Percentiles rank a stretch among this genome's conserved stretches.
Conservation (phyloP, 2,329 filamentous ascomycete species). For the Colletotrichum spinosum region DNA sequence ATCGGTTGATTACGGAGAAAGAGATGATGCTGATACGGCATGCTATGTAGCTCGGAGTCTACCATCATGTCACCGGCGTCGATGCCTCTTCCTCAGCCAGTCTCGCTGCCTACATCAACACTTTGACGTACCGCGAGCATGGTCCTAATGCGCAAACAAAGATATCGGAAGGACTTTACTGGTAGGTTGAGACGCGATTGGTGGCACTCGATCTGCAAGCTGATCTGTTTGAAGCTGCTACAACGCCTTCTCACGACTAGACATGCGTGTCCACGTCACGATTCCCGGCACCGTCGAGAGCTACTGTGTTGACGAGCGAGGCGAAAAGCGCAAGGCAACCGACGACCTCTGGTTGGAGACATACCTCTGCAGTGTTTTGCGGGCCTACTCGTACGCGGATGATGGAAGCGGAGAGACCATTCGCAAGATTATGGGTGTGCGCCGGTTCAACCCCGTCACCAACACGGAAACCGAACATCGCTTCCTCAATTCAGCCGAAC, state of each 20-base stretch:
- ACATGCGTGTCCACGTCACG: conserved; percentile 98
- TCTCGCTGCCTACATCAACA: conserved; percentile 98
- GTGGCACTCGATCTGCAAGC: not conserved
- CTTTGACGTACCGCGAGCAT: conserved; percentile 88
- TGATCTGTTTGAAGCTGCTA: conserved; percentile 74
- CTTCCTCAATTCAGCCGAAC: conserved; percentile 93
- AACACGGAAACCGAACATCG: conserved; percentile 98
- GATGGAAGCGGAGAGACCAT: conserved; percentile 94
- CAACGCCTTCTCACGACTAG: conserved; percentile 97
- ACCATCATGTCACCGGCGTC: conserved; percentile 97
- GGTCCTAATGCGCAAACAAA: conserved; percentile 80
- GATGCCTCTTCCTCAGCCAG: conserved; percentile 98
- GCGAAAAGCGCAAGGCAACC: conserved; percentile 92
- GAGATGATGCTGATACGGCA: conserved; percentile 34
- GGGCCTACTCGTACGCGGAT: conserved; percentile 96
- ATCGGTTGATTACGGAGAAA: not conserved
- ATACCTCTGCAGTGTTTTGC: conserved; percentile 92
- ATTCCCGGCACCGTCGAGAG: conserved; percentile 97
- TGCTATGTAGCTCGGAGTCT: conserved; percentile 79
- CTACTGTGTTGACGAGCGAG: conserved; percentile 96
- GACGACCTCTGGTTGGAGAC: conserved; percentile 98
- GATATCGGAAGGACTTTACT: conserved; percentile 94
- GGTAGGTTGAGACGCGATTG: conserved; percentile 61
- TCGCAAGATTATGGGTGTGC: conserved; percentile 96
- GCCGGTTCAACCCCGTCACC: conserved; percentile 96